Evolutionary conservation across 257 asterid species (phyloP), one percentile per base, ranked within the genome.

Genomic region (Solanum lignicaule): DNA sequence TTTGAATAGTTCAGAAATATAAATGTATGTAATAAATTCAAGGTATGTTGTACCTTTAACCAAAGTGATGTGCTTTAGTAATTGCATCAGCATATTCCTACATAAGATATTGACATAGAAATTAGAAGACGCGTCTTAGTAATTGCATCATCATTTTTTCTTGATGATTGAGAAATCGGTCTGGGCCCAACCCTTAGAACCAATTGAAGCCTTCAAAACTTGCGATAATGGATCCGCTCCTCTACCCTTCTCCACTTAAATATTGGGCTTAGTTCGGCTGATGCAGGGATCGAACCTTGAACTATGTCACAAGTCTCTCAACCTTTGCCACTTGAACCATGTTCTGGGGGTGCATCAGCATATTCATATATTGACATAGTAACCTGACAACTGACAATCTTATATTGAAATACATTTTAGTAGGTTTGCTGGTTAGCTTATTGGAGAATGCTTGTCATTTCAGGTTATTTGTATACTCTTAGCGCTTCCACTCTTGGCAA

Each of bases 401-500:
- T 79, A 43, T 79, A 27, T 79, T 16, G 36, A 78, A 25, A 79
- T 27, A 79, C 36, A 79, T 41, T 43, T 82, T 20, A 82, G 18
- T 29, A 35, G 85, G 43, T 73, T 39, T 79, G 43, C 58, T 86
- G 72, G 74, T 73, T 88, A 25, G 38, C 68, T 87, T 27, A 76
- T 89, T 78, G 85, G 65, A 38, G 46, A 36, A 55, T 55, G 82
- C 85, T 32, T 29, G 87, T 86, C 55, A 43, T 89, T 86, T 86
- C 98, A 97, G 99, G 99, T 84, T 97, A 88, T 90, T 86, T 97
- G 90, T 97, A 97, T 94, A 90, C 99, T 62, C 91, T 97, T 90
- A 96, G 89, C 83, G 99, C 97, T 65, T 97, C 99, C 85, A 94
- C 99, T 82, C 96, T 97, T 55, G 91, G 92, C 98, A 93, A 93